These are phyloP conservation scores for Purshia tridentata DNA, from an alignment of 306 rosid species.

Conservation along the genomic window DNA sequence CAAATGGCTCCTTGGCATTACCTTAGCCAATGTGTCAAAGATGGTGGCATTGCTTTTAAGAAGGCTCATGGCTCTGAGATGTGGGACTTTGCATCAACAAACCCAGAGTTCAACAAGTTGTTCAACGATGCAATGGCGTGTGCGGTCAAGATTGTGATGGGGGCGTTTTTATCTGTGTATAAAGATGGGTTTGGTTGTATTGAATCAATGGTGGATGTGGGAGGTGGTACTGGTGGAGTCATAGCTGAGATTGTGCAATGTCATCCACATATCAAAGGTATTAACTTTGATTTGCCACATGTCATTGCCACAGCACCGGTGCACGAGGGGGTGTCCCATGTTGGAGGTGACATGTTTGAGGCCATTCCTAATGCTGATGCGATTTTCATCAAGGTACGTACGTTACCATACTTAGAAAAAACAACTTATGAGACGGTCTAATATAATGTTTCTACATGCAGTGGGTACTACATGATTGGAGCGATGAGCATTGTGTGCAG, in stretches of 20 bases:
- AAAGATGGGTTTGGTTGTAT: slow-evolving; percentile 18
- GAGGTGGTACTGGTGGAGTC: slow-evolving; percentile 18
- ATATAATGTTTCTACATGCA: slow-evolving; percentile 14
- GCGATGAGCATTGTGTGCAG: slow-evolving; percentile 24
- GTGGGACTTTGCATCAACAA: slow-evolving; percentile 22
- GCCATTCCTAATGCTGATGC: slow-evolving; percentile 26
- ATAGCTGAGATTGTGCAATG: slow-evolving; percentile 15
- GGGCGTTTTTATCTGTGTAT: background rate
- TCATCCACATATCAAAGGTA: slow-evolving; percentile 20
- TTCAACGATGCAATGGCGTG: slow-evolving; percentile 29
- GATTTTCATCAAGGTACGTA: slow-evolving; percentile 22
- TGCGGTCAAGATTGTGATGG: slow-evolving; percentile 1
- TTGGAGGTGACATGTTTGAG: slow-evolving; percentile 32
- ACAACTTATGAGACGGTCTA: too few relatives aligned
- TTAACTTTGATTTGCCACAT: slow-evolving; percentile 35
- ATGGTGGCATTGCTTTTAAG: slow-evolving; percentile 15
- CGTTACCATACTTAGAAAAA: too few relatives aligned
- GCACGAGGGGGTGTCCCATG: slow-evolving; percentile 15
- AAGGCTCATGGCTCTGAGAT: slow-evolving; percentile 22
- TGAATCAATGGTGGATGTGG: slow-evolving; percentile 24
- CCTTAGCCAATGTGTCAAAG: slow-evolving; percentile 26
- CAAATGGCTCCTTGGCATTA: slow-evolving; percentile 17
- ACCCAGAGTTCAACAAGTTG: slow-evolving; percentile 15
- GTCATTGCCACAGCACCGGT: slow-evolving; percentile 12
- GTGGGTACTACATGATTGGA: slow-evolving; percentile 63